phyloP scores from a whole-genome alignment of 2,329 filamentous ascomycete genomes.

The Aspergillus calidoustus region DNA sequence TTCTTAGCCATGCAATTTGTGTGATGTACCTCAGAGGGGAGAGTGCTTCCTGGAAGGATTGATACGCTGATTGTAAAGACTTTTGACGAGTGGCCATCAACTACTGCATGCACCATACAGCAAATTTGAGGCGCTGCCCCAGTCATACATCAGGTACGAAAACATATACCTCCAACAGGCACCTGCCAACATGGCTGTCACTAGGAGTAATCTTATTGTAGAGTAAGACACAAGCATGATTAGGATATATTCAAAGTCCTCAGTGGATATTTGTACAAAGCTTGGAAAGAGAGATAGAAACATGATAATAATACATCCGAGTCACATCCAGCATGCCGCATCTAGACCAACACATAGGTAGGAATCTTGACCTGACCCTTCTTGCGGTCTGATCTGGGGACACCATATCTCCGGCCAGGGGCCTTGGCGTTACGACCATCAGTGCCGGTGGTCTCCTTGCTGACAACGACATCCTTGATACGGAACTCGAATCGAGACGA shows the following conservation, averaged over 20 bases:
- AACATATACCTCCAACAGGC: too few relatives aligned
- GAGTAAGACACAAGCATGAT: not conserved
- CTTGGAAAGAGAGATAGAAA: conserved; percentile 8
- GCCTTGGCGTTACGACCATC: conserved; percentile 59
- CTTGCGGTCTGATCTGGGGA: conserved; percentile 66
- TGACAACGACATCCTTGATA: conserved; percentile 59
- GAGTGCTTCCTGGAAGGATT: not conserved
- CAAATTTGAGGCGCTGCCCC: too few relatives aligned
- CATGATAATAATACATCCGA: conserved; percentile 18
- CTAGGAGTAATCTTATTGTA: too few relatives aligned
- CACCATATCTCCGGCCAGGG: conserved; percentile 64
- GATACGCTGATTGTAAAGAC: not conserved
- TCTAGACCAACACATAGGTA: conserved; percentile 58
- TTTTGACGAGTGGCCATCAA: too few relatives aligned
- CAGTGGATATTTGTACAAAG: conserved; percentile 11
- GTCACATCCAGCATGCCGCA: not conserved
- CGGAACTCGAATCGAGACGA: conserved; percentile 63
- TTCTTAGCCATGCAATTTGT: not conserved
- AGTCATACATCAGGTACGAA: too few relatives aligned
- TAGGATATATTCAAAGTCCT: conserved; percentile 7
- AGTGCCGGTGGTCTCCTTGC: conserved; percentile 58
- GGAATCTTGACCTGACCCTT: conserved; percentile 68
- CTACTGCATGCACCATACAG: too few relatives aligned
- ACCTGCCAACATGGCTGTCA: too few relatives aligned
- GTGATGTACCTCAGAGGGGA: not conserved